A percentile compares a stretch with the other conserved stretches of the same genome.
These are phyloP conservation scores for Cyberlindnera japonica DNA, from an alignment of 805 yeast genomes.

Conservation along the genomic window DNA sequence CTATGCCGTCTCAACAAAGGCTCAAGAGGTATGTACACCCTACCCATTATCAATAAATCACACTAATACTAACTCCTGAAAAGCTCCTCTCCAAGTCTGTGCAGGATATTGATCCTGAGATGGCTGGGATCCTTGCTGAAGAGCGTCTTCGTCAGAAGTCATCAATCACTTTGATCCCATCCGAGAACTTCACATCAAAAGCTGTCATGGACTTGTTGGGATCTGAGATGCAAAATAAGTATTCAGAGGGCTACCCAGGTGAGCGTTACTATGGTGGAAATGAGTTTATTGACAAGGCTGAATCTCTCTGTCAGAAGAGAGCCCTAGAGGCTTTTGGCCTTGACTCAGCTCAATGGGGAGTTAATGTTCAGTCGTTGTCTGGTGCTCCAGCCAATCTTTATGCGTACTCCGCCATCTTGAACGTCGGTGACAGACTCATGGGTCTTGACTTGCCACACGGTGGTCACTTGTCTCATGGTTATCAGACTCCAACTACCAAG, in stretches of 20 bases:
- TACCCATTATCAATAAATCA: neutral
- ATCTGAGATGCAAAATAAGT: constrained; percentile 97
- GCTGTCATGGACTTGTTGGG: constrained; percentile 97
- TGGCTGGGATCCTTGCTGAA: constrained; percentile 64
- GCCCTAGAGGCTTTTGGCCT: constrained; percentile 82
- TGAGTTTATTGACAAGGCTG: constrained; percentile 93
- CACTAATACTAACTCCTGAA: neutral
- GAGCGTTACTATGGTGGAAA: constrained; percentile 99
- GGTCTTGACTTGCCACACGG: constrained; percentile 98
- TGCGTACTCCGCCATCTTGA: constrained; percentile 84
- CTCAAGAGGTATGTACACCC: constrained; percentile 14
- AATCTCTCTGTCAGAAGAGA: constrained; percentile 85
- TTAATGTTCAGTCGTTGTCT: constrained; percentile 90
- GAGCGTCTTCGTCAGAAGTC: constrained; percentile 91
- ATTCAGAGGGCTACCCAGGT: constrained; percentile 99
- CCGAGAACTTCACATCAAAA: constrained; percentile 95
- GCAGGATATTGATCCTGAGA: constrained; percentile 72
- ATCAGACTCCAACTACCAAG: constrained; percentile 86
- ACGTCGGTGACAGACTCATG: constrained; percentile 91
- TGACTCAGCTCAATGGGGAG: constrained; percentile 89
- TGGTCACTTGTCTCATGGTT: constrained; percentile 97
- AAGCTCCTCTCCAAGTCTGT: constrained; percentile 18
- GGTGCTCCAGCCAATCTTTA: constrained; percentile 97
- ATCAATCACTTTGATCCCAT: constrained; percentile 91
- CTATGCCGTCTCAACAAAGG: constrained; percentile 20